These are phyloP conservation scores for Aegilops speltoides DNA, from an alignment of 176 grass and related monocot species.

Conservation along the genomic window DNA sequence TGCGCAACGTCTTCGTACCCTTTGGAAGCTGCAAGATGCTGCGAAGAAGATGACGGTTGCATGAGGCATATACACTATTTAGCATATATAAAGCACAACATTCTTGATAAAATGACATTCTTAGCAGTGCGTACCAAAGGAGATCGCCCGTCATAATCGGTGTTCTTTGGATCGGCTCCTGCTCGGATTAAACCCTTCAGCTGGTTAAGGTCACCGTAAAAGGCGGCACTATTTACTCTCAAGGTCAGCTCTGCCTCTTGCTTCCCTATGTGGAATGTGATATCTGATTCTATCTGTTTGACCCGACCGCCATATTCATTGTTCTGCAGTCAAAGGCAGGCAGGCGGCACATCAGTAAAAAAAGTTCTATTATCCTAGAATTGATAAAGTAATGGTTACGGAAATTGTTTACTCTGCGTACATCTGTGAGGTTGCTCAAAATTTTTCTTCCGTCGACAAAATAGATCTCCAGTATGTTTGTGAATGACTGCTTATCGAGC, in stretches of 20 bases:
- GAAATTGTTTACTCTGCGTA: constrained; percentile 11
- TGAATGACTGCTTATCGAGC: constrained; percentile 82
- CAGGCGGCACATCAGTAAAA: not conserved
- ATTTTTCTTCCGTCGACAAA: constrained; percentile 84
- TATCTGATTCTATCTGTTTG: constrained; percentile 82
- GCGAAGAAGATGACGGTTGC: not conserved
- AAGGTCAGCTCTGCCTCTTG: constrained; percentile 89
- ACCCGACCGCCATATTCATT: constrained; percentile 56
- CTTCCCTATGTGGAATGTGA: constrained; percentile 90
- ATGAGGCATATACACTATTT: not conserved
- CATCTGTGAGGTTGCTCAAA: constrained; percentile 84
- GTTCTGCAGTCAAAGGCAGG: constrained; percentile 32
- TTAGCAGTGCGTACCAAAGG: constrained; percentile 55
- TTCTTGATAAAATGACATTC: not conserved
- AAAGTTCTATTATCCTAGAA: not conserved
- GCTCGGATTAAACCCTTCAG: constrained; percentile 76
- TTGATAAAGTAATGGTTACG: not conserved
- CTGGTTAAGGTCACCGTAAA: constrained; percentile 75
- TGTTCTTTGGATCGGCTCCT: constrained; percentile 85
- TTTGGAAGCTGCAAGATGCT: constrained; percentile 86
- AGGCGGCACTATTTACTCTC: constrained; percentile 77
- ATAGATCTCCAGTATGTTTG: constrained; percentile 89
- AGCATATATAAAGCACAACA: too few relatives aligned
- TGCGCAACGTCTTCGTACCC: constrained; percentile 74
- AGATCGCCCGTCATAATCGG: constrained; percentile 86